phyloP scores from a whole-genome alignment of 208 protist species.

The Leishmania lainsoni region DNA sequence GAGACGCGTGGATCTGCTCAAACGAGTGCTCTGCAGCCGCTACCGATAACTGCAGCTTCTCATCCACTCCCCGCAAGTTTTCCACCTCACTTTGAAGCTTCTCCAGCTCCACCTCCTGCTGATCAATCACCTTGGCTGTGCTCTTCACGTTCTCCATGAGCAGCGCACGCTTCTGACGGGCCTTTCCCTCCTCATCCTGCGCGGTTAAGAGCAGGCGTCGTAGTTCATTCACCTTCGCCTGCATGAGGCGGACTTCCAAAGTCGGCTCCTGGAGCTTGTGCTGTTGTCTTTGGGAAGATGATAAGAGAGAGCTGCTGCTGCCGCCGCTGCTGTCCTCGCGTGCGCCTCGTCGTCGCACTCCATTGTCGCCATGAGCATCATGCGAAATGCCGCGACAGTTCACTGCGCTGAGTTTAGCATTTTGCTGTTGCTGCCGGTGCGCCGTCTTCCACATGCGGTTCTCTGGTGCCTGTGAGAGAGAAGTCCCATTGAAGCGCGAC shows the following conservation, averaged over 20 bases:
- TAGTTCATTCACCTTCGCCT: slow-evolving; percentile 71
- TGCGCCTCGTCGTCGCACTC: not conserved
- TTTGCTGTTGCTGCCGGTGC: not conserved
- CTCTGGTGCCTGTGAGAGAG: slow-evolving; percentile 69
- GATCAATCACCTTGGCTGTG: slow-evolving; percentile 57
- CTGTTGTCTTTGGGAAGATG: not conserved
- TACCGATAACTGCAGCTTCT: slow-evolving; percentile 40
- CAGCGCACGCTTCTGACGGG: slow-evolving; percentile 49
- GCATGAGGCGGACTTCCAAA: slow-evolving; percentile 52
- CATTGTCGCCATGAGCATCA: not conserved
- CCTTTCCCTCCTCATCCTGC: slow-evolving; percentile 48
- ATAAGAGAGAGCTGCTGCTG: not conserved
- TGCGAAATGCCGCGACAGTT: not conserved
- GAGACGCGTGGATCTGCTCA: slow-evolving; percentile 74
- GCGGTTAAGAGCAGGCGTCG: slow-evolving; percentile 48
- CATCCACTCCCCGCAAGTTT: slow-evolving; percentile 46
- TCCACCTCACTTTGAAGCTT: slow-evolving; percentile 46
- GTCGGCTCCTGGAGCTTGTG: not conserved
- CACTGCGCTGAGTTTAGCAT: not conserved
- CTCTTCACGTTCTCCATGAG: slow-evolving; percentile 62
- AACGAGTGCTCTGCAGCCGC: slow-evolving; percentile 70
- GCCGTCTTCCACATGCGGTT: slow-evolving; percentile 40
- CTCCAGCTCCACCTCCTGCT: slow-evolving; percentile 60
- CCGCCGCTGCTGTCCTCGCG: not conserved
- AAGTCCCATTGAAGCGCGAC: slow-evolving; percentile 52